Evolutionary conservation across 805 yeast species (phyloP), one percentile per base, ranked within the genome.

Genomic region (Starmerella gropengiesseri): DNA sequence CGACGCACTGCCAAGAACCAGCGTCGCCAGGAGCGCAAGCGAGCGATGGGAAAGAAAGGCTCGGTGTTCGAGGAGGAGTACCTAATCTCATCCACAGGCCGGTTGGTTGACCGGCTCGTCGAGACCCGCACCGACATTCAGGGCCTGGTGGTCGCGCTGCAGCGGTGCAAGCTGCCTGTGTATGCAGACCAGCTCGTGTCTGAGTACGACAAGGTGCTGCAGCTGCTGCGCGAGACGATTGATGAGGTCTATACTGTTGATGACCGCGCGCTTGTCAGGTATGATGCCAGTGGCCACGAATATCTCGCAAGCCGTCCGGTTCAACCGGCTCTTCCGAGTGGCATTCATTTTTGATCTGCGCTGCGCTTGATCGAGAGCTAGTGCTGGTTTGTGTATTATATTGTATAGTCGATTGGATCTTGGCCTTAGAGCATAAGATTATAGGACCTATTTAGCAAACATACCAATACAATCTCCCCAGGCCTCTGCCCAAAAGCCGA

Each of bases 31-130:
- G 98, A 89, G 59, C 75, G 98, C 55, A 91, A 91, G 66, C 74
- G 77, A 47, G 99, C 98, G 2, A 76, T 94, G 55, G 99, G 99
- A 47, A 85, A 93, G 68, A 91, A 91, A 66, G 97, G 97, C 36
- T 89, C 96, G 6, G 81, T 91, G 17, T 91, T 91, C 57, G 99
- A 91, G 61, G 98, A 91, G 60, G 97, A 91, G 60, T 91, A 91
- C 60, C 72, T 91, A 44, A 78, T 91, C 37, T 76, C 75, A 53
- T 87, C 96, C 3, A 77, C 84, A 45, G 91, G 94, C 4, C 76
- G 99, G 58, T 70, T 91, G 59, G 63, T 85, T 26, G 96, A 85
- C 43, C 74, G 98, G 53, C 63, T 91, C 45, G 73, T 75, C 34
- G 77, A 73, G 51, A 81, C 94, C 0, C 73, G 74, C 51, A 67